Evolutionary conservation across 441 rosid species (phyloP).

Genomic region (Adansonia gregorii): DNA sequence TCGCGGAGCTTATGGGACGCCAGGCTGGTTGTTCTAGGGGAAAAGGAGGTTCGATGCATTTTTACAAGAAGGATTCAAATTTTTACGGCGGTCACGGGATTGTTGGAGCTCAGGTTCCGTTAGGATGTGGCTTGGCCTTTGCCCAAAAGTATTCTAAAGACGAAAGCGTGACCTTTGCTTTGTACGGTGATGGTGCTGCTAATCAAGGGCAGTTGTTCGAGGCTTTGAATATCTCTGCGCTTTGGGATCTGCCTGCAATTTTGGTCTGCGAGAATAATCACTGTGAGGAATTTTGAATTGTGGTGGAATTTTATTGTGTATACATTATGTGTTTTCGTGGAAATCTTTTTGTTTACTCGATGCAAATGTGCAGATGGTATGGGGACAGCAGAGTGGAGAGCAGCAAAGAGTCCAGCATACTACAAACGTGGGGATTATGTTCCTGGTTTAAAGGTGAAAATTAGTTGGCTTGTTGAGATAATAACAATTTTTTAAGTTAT

Average conservation of each 20-base stretch:
- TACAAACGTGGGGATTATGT: slow-evolving; percentile 97
- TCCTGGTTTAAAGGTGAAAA: slow-evolving; percentile 88
- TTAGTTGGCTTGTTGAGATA: not conserved
- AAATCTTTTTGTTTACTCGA: slow-evolving; percentile 13
- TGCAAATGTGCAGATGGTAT: slow-evolving; percentile 71
- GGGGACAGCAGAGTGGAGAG: slow-evolving; percentile 99
- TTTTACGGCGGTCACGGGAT: slow-evolving; percentile 98
- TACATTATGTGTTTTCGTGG: no score
- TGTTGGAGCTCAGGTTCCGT: slow-evolving; percentile 95
- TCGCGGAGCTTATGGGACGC: slow-evolving; percentile 94
- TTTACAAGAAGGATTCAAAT: slow-evolving; percentile 82
- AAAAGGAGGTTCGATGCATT: slow-evolving; percentile 98
- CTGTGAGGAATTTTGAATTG: slow-evolving; percentile 48
- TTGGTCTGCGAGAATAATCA: slow-evolving; percentile 99
- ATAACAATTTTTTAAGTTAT: not conserved
- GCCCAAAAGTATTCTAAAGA: slow-evolving; percentile 94
- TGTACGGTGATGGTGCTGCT: slow-evolving; percentile 98
- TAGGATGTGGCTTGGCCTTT: slow-evolving; percentile 94
- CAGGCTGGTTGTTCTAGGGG: slow-evolving; percentile 84
- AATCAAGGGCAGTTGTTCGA: slow-evolving; percentile 98
- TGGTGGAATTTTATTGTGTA: not conserved
- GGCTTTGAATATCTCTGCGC: slow-evolving; percentile 89
- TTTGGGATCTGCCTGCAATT: slow-evolving; percentile 98
- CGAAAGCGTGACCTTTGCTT: slow-evolving; percentile 72
- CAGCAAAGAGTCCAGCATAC: slow-evolving; percentile 87